Base-by-base conservation (phyloP, 2,329 filamentous ascomycete genomes). In the Blumeriella jaapii region DNA sequence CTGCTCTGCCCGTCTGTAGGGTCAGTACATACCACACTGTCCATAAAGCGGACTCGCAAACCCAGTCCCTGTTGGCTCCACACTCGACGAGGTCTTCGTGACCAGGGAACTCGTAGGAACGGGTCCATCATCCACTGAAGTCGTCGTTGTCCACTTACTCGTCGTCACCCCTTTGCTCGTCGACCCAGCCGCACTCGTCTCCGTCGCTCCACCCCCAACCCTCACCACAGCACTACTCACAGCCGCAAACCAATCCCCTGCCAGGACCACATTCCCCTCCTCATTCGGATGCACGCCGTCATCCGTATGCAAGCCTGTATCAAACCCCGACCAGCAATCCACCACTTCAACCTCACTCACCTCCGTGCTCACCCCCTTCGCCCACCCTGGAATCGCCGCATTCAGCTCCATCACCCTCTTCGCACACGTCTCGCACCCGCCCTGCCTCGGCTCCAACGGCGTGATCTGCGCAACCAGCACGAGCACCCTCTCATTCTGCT, bases 401-500 rank as follows among this genome's bases (percentile, higher is more conserved):
- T 59, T 58, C 8, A 43, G 22, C 8, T 15, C 15, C 2, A 27
- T 14, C 3, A 38, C 35, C 4, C 24, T 30, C 12, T 13, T 11
- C 6, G n/a, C 22, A 15, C 35, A 38, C 6, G 35, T 32, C 6
- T 15, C 24, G 20, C 35, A 38, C 5, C 35, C 29, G n/a, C n/a
- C n/a, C n/a, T n/a, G n/a, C 6, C 24, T 22, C n/a, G 35, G 35
- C 6, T 16, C 12, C 35, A 38, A 36, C 8, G 39, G 35, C 9
- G 33, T 42, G 22, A 42, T 42, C 28, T 42, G 31, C 7, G 39
- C 39, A 20, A 42, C 35, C 15, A 42, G 31, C 29, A 63, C 57
- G 38, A 56, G 56, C 49, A 64, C 59, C 2, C 47, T 53, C 4
- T 52, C 37, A 34, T 64, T 65, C 22, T 50, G 58, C 2, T 46